These are phyloP conservation scores for Fusarium sp. DNA, from an alignment of 2,329 filamentous ascomycete genomes.

Conservation along the genomic window DNA sequence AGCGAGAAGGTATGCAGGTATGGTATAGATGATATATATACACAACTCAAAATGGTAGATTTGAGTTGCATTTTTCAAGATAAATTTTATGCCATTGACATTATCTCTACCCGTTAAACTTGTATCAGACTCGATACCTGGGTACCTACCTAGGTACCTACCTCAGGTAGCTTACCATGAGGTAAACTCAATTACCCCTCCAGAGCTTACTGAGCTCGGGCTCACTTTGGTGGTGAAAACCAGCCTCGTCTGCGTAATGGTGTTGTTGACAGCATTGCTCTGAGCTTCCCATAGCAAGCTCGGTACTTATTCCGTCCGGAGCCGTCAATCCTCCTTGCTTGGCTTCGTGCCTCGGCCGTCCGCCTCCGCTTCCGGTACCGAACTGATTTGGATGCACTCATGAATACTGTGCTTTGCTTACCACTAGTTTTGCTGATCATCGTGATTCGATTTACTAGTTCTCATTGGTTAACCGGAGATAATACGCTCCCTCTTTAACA, in stretches of 20 bases:
- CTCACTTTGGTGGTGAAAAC: slow-evolving; percentile 6
- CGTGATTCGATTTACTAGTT: slow-evolving; percentile 2
- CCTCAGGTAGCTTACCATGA: background rate
- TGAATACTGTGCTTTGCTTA: slow-evolving; percentile 23
- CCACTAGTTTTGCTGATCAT: slow-evolving; percentile 8
- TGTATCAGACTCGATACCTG: slow-evolving; percentile 10
- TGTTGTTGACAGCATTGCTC: too few relatives aligned
- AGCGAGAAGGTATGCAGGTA: background rate
- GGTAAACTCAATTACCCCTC: slow-evolving; percentile 32
- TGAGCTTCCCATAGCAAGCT: slow-evolving; percentile 5
- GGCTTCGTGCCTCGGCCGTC: slow-evolving; percentile 18
- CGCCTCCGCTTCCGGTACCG: slow-evolving; percentile 24
- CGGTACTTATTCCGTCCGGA: background rate
- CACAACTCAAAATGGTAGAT: too few relatives aligned
- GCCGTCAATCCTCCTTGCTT: slow-evolving; percentile 3
- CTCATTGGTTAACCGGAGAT: slow-evolving; percentile 3
- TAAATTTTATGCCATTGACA: background rate
- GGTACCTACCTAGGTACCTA: background rate
- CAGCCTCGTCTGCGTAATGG: slow-evolving; percentile 10
- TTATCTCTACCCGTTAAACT: background rate
- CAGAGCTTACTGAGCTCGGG: slow-evolving; percentile 30
- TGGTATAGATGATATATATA: too few relatives aligned
- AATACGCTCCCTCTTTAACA: background rate
- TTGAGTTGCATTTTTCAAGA: too few relatives aligned
- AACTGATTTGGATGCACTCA: slow-evolving; percentile 17